phyloP scores from a whole-genome alignment of 2,329 filamentous ascomycete genomes.

The Corinectria fuckeliana region DNA sequence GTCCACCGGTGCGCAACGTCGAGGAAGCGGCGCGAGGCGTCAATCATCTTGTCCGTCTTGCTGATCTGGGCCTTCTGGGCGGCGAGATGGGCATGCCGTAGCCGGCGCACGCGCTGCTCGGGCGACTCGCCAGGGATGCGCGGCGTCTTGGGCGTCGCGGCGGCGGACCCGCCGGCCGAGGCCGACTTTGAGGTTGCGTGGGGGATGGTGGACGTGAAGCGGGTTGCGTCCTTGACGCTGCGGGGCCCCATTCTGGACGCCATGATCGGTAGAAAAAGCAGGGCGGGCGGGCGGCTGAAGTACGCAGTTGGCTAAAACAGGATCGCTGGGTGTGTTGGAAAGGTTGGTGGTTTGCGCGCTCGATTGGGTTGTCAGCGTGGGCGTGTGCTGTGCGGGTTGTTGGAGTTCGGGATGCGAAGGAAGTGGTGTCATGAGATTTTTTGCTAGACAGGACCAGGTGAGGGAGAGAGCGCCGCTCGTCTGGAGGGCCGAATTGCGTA shows the following conservation, averaged over 20 bases:
- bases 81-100: conserved; percentile 72
- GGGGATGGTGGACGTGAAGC: conserved; percentile 62
- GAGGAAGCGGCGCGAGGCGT: conserved; percentile 56
- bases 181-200: conserved; percentile 71
- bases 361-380: conserved; percentile 3
- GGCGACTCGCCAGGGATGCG: conserved; percentile 63
- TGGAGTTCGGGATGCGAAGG: conserved; percentile 32
- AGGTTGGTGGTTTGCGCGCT: too few relatives aligned
- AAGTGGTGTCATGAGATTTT: conserved; percentile 49
- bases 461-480: conserved; percentile 16
- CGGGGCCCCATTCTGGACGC: conserved; percentile 60
- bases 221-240: conserved; percentile 79
- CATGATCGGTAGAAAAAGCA: conserved; percentile 42
- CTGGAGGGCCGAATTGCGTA: conserved; percentile 38
- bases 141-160: conserved; percentile 42
- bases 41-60: conserved; percentile 57
- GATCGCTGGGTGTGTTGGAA: too few relatives aligned
- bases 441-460: conserved; percentile 22
- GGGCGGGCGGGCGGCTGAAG: neutral
- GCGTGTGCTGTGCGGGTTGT: conserved; percentile 18
- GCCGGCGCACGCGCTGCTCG: conserved; percentile 71
- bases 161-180: conserved; percentile 47
- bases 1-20: conserved; percentile 64
- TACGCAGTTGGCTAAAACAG: too few relatives aligned
- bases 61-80: conserved; percentile 66